Evolutionary conservation across 176 grass and related monocot genomes (phyloP), one percentile per base, ranked within the genome.

Genomic region (Zoysia japonica): DNA sequence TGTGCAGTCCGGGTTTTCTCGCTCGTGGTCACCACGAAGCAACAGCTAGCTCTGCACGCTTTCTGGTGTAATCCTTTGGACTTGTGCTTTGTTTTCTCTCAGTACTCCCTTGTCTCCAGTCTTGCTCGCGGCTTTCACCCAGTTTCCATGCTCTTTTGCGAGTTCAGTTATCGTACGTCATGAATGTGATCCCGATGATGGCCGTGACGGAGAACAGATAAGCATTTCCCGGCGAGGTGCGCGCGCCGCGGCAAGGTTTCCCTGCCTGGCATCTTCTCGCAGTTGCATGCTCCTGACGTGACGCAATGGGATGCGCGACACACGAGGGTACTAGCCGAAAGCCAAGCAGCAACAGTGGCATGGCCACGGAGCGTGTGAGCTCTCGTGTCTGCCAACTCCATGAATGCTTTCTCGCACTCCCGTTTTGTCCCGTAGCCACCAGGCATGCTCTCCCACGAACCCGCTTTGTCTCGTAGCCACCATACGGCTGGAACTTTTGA

Each of bases 401-500:
- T 76, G 65, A 55, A 14, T 53, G 53, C 71, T n/a, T n/a, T n/a
- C n/a, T n/a, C n/a, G n/a, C n/a, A n/a, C n/a, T n/a, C n/a, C n/a
- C n/a, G n/a, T n/a, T n/a, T n/a, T n/a, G n/a, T n/a, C n/a, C n/a
- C n/a, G 5, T 45, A 11, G 61, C 61, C n/a, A n/a, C n/a, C n/a
- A n/a, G n/a, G n/a, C n/a, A n/a, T 57, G 41, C 68, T 66, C 60
- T 55, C 14, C 20, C 77, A 17, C 66, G 76, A 11, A 55, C 68
- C 7, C 28, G 36, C n/a, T 13, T 71, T 71, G 72, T 82, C 65
- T 38, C 15, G 8, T 77, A 76, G 56, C 47, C 72, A 40, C 51
- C 28, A 65, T 47, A 47, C 78, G 82, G 82, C 79, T 55, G 9
- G 59, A 69, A 51, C 38, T 12, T 61, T 84, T 62, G 70, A 83